Percentiles rank a stretch among this genome's conserved stretches.
Conservation (phyloP, 1,284 basidiomycete species). For the Schizophyllum amplum region DNA sequence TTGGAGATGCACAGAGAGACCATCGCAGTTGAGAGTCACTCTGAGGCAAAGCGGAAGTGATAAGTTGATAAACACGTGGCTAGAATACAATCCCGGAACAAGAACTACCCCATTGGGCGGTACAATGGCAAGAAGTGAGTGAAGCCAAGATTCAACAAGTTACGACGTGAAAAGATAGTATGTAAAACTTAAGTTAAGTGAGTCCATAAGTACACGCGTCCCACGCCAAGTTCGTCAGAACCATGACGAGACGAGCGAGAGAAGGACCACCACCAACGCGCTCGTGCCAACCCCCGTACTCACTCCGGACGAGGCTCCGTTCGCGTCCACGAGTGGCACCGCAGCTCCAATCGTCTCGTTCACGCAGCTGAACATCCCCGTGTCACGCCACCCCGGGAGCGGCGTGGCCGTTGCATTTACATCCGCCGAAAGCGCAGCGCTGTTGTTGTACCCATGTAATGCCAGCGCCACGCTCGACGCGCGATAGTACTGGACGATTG, state of each 20-base stretch:
- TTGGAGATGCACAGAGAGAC: too few species aligned
- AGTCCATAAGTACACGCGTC: too few species aligned
- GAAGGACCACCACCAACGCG: background rate
- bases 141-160: too few species aligned
- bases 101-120: too few species aligned
- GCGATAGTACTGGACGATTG: constrained; percentile 52
- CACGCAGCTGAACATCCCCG: constrained; percentile 40
- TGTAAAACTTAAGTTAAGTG: too few species aligned
- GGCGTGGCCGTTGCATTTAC: constrained; percentile 37
- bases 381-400: constrained; percentile 36
- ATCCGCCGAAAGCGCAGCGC: constrained; percentile 31
- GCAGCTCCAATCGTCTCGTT: constrained; percentile 48
- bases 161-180: too few species aligned
- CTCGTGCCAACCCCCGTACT: background rate
- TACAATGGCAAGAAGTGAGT: too few species aligned
- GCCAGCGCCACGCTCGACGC: constrained; percentile 46
- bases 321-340: constrained; percentile 32
- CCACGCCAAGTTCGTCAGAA: too few species aligned
- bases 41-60: too few species aligned
- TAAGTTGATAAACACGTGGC: too few species aligned
- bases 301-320: background rate
- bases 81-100: too few species aligned
- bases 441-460: constrained; percentile 61
- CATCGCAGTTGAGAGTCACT: too few species aligned
- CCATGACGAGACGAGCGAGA: background rate